Evolutionary conservation across 192 early-diverging fungal genomes (phyloP).

Genomic region (Ambispora gerdemannii): DNA sequence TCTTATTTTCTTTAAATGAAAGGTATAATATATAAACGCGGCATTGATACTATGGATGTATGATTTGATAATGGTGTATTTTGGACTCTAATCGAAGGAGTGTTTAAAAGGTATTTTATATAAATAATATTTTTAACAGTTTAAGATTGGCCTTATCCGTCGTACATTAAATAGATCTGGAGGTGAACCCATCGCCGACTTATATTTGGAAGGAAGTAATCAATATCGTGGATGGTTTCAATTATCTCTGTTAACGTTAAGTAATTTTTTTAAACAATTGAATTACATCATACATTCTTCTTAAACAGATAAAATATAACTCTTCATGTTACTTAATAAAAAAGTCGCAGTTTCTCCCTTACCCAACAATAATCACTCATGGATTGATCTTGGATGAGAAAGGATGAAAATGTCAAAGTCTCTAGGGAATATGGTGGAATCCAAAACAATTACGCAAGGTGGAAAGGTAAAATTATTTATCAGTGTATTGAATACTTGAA

Average conservation of each 20-base stretch:
- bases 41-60: constrained; percentile 85
- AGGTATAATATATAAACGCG: too few species aligned
- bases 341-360: constrained; percentile 66
- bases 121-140: not conserved
- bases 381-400: constrained; percentile 75
- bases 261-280: too few species aligned
- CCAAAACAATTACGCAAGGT: constrained; percentile 61
- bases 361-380: constrained; percentile 68
- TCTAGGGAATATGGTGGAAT: constrained; percentile 72
- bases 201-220: constrained; percentile 76
- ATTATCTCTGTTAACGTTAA: constrained; percentile 71
- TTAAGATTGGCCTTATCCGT: not conserved
- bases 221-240: constrained; percentile 88
- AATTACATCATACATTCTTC: too few species aligned
- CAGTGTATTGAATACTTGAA: too few species aligned
- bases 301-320: too few species aligned
- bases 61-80: constrained; percentile 84
- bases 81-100: constrained; percentile 63
- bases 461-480: constrained; percentile 45
- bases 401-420: constrained; percentile 81
- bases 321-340: not conserved
- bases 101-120: constrained; percentile 32
- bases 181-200: constrained; percentile 54
- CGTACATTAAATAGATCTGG: not conserved
- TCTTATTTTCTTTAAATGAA: too few species aligned